phyloP scores from a whole-genome alignment of 1,284 basidiomycete genomes.

The Neonothopanus nambi region DNA sequence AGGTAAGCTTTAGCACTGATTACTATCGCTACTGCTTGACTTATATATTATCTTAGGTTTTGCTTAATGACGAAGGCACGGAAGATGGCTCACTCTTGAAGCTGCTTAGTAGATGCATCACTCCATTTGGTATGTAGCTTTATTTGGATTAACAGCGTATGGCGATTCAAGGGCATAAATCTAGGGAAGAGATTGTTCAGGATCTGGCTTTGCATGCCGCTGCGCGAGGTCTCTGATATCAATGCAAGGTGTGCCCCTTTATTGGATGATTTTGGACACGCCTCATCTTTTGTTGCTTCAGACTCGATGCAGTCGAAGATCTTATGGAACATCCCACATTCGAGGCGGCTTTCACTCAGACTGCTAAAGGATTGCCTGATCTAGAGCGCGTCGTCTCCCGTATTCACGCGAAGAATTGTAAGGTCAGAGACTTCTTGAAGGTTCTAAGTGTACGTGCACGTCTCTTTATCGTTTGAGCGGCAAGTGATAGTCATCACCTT shows the following conservation, averaged over 20 bases:
- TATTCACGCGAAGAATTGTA: constrained; percentile 89
- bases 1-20: constrained; percentile 46
- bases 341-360: constrained; percentile 69
- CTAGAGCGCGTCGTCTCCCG: constrained; percentile 92
- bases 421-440: constrained; percentile 82
- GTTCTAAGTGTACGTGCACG: constrained; percentile 64
- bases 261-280: neutral
- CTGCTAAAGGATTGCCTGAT: constrained; percentile 85
- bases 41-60: constrained; percentile 46
- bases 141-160: constrained; percentile 34
- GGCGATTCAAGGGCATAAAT: neutral
- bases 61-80: constrained; percentile 90
- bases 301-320: constrained; percentile 91
- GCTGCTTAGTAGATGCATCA: constrained; percentile 82
- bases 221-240: constrained; percentile 80
- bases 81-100: constrained; percentile 86
- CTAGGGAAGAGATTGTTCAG: constrained; percentile 86
- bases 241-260: constrained; percentile 68
- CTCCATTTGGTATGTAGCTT: constrained; percentile 75
- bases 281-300: constrained; percentile 28
- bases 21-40: neutral
- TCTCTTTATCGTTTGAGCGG: neutral
- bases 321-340: constrained; percentile 79
- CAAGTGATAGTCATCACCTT: neutral
- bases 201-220: constrained; percentile 91